Evolutionary conservation across 1,139 yeast genomes (phyloP).

Genomic region (Geotrichum histeridarum): DNA sequence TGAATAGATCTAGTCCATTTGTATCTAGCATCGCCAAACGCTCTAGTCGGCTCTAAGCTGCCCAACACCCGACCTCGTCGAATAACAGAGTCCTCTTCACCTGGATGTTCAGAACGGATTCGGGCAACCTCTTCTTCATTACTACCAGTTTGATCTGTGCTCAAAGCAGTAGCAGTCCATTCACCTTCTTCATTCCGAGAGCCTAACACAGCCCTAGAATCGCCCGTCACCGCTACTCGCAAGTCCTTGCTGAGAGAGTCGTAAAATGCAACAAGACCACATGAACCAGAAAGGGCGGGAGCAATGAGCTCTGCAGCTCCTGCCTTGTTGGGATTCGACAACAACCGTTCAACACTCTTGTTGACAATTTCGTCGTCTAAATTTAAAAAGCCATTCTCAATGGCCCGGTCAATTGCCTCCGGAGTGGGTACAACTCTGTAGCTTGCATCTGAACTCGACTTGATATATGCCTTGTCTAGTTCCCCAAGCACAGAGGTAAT

Average conservation of each 20-base stretch:
- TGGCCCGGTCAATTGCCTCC: conserved; percentile 71
- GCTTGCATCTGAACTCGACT: conserved; percentile 29
- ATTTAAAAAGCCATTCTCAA: conserved; percentile 71
- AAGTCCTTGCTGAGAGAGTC: conserved; percentile 68
- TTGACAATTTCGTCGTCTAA: conserved; percentile 84
- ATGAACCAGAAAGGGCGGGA: conserved; percentile 94
- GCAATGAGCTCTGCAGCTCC: conserved; percentile 71
- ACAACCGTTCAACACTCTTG: conserved; percentile 62
- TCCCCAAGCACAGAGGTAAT: conserved; percentile 74
- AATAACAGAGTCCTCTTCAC: conserved; percentile 75
- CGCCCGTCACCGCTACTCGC: conserved; percentile 94
- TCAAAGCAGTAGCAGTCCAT: conserved; percentile 85
- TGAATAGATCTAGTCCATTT: conserved; percentile 78
- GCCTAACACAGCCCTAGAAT: conserved; percentile 87
- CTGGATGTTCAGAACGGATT: conserved; percentile 82
- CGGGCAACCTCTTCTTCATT: conserved; percentile 83
- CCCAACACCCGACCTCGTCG: conserved; percentile 85
- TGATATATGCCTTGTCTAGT: conserved; percentile 59
- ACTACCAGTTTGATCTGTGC: conserved; percentile 92
- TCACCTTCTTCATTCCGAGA: conserved; percentile 53
- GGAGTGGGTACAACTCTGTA: conserved; percentile 55
- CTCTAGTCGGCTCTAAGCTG: conserved; percentile 90
- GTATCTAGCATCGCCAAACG: conserved; percentile 95
- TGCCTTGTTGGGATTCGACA: conserved; percentile 53
- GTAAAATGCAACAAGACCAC: conserved; percentile 83